Percentiles rank a stretch among this genome's conserved stretches.
Evolutionary conservation across 768 basidiomycete genomes (phyloP).

Genomic region (Tulasnella calospora): DNA sequence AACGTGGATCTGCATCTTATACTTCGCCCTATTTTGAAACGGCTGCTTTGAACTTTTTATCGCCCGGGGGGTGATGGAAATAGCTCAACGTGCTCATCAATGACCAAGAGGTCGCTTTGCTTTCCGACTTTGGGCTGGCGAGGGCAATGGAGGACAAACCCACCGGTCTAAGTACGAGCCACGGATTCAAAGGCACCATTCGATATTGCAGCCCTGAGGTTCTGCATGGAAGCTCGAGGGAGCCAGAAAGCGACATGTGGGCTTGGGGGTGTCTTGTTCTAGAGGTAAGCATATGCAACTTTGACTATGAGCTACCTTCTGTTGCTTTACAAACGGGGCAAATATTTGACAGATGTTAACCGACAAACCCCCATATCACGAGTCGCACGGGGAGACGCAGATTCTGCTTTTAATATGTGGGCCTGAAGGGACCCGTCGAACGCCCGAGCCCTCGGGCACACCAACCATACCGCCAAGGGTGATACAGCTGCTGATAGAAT

Average conservation of each 20-base stretch:
- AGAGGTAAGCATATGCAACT: not conserved
- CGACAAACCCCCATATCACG: not conserved
- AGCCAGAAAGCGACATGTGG: not conserved
- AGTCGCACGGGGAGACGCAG: not conserved
- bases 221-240: not conserved
- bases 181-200: not conserved
- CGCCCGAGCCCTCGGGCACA: not conserved
- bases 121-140: slow-evolving; percentile 6
- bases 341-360: not conserved
- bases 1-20: too few species aligned
- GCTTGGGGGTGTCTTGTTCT: slow-evolving; percentile 1
- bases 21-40: too few species aligned
- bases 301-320: not conserved
- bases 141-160: not conserved
- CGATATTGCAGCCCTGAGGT: not conserved
- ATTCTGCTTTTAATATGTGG: not conserved
- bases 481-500: not conserved
- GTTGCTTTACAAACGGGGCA: not conserved
- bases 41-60: too few species aligned
- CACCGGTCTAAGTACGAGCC: not conserved
- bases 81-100: not conserved
- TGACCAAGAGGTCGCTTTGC: not conserved
- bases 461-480: not conserved
- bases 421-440: not conserved
- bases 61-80: too few species aligned